phyloP scores from a whole-genome alignment of 495 filamentous ascomycete species.

The Aspergillus panamensis region DNA sequence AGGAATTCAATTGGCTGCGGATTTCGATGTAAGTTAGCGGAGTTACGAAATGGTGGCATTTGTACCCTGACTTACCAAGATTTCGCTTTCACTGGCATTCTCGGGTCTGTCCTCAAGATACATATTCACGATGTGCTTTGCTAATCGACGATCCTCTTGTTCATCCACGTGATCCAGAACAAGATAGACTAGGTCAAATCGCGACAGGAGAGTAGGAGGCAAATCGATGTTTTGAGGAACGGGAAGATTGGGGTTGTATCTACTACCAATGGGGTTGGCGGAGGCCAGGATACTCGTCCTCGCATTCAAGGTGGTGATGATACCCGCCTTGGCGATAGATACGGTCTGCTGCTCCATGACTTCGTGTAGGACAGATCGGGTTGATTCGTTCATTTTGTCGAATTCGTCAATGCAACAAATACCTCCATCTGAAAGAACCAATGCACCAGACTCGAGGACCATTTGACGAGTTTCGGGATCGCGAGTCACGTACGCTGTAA shows the following conservation, averaged over 20 bases:
- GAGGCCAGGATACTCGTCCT: conserved; percentile 92
- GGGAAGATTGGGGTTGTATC: conserved; percentile 92
- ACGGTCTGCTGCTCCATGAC: conserved; percentile 99
- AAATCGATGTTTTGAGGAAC: conserved; percentile 98
- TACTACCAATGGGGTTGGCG: conserved; percentile 94
- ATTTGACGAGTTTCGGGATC: conserved; percentile 93
- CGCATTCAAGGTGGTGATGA: conserved; percentile 97
- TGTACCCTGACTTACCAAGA: conserved; percentile 60
- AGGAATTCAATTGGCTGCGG: conserved; percentile 85
- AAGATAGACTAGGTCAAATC: conserved; percentile 96
- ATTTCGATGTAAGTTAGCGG: conserved; percentile 18
- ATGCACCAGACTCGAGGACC: conserved; percentile 92
- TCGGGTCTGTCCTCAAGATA: conserved; percentile 92
- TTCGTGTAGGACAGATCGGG: conserved; percentile 94
- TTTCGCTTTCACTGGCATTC: conserved; percentile 70
- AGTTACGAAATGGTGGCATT: background rate
- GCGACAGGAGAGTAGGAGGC: conserved; percentile 87
- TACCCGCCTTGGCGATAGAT: conserved; percentile 96
- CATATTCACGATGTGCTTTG: conserved; percentile 92
- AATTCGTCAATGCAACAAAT: conserved; percentile 99
- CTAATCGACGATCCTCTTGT: conserved; percentile 77
- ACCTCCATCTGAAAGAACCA: conserved; percentile 93
- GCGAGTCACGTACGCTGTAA: conserved; percentile 96
- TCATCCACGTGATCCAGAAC: conserved; percentile 93
- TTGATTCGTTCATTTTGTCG: conserved; percentile 98